Percentiles rank a stretch among this genome's conserved stretches.
Conservation (phyloP, 2,329 filamentous ascomycete species). For the Phaeosphaeriaceae sp. region DNA sequence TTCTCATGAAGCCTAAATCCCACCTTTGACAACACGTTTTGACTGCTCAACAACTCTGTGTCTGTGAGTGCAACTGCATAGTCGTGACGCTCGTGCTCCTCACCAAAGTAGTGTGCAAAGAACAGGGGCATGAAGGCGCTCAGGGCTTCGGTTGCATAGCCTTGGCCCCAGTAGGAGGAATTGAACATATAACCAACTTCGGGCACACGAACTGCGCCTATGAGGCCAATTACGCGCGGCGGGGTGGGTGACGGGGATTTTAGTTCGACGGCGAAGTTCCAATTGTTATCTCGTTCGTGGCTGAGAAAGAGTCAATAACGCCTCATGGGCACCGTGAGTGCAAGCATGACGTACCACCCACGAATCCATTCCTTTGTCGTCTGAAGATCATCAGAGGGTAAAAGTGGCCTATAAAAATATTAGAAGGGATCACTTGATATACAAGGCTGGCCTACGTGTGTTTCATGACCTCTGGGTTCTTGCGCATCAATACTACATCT, state of each 20-base stretch:
- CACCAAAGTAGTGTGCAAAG: conserved; percentile 46
- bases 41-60: conserved; percentile 59
- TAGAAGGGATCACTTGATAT: conserved; percentile 3
- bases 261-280: conserved; percentile 65
- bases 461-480: conserved; percentile 67
- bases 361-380: conserved; percentile 47
- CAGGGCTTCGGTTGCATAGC: conserved; percentile 54
- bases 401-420: conserved; percentile 50
- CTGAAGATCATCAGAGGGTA: conserved; percentile 59
- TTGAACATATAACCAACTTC: conserved; percentile 54
- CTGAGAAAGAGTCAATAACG: conserved; percentile 14
- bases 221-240: conserved; percentile 49
- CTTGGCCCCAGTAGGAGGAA: conserved; percentile 47
- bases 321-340: no score
- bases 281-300: conserved; percentile 51
- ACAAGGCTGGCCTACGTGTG: conserved; percentile 55
- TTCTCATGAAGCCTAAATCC: conserved; percentile 60
- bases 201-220: conserved; percentile 51
- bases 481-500: conserved; percentile 60
- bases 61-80: conserved; percentile 57
- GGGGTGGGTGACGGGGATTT: conserved; percentile 12
- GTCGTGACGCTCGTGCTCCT: conserved; percentile 36
- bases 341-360: conserved; percentile 27
- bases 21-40: conserved; percentile 62
- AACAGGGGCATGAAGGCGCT: conserved; percentile 50